Conservation (phyloP, 1,284 basidiomycete species). For the Papiliotrema terrestris region DNA sequence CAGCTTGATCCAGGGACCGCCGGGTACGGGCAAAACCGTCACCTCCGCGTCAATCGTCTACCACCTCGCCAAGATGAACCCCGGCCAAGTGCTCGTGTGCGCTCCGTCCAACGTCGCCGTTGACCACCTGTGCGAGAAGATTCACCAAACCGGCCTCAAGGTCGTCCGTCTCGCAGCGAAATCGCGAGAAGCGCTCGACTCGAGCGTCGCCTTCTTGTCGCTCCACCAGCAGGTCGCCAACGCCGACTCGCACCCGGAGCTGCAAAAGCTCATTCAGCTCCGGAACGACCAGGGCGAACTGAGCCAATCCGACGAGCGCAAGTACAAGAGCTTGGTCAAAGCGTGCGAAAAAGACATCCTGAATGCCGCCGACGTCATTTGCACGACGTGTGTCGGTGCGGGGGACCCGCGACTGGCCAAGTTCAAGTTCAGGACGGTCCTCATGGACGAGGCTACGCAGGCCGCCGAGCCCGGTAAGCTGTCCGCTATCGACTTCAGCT, state of each 20-base stretch:
- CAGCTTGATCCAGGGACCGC: conserved; percentile 95
- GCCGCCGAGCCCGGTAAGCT: conserved; percentile 88
- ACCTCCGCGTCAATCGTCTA: conserved; percentile 99
- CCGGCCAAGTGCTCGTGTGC: conserved; percentile 96
- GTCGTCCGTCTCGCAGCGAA: conserved; percentile 97
- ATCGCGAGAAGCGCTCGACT: conserved; percentile 94
- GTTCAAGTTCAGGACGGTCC: conserved; percentile 95
- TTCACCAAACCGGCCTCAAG: conserved; percentile 93
- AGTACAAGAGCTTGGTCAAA: conserved; percentile 92
- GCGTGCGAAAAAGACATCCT: conserved; percentile 98
- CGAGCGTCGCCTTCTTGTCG: conserved; percentile 86
- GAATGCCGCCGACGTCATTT: conserved; percentile 93
- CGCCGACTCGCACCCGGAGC: conserved; percentile 86
- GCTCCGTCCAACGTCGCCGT: conserved; percentile 99
- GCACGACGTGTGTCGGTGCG: conserved; percentile 96
- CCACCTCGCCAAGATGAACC: conserved; percentile 99
- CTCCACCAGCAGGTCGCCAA: conserved; percentile 97
- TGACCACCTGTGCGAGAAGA: conserved; percentile 98
- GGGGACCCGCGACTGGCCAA: conserved; percentile 94
- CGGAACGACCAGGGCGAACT: conserved; percentile 97
- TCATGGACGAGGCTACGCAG: conserved; percentile 98
- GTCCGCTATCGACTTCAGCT: conserved; percentile 2
- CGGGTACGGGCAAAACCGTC: conserved; percentile 98
- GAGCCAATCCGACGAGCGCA: conserved; percentile 92
- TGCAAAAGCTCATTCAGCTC: conserved; percentile 95